Evolutionary conservation across 106 monocot genomes (phyloP).

Genomic region (Phalaenopsis equestris): DNA sequence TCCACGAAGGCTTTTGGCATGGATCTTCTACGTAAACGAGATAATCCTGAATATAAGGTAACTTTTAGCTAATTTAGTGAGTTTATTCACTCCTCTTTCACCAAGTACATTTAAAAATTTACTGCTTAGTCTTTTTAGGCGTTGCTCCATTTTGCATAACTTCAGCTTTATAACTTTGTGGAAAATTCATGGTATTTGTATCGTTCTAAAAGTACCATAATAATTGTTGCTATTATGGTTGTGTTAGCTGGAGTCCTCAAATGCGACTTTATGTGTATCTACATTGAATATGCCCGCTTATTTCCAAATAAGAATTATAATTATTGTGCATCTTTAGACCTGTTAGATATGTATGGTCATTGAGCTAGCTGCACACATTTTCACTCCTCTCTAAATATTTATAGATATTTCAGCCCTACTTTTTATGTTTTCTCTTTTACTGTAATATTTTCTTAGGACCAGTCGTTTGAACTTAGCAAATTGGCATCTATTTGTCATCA

Average conservation of each 20-base stretch:
- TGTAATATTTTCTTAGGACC: no score
- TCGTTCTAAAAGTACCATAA: neutral
- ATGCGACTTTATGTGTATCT: neutral
- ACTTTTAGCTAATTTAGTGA: neutral
- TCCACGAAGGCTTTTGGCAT: constrained; percentile 78
- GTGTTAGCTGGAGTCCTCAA: neutral
- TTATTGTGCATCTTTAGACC: neutral
- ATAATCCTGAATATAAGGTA: constrained; percentile 93
- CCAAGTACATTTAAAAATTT: neutral
- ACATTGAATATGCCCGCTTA: neutral
- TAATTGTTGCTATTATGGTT: neutral
- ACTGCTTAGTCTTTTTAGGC: neutral
- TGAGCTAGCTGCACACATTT: neutral
- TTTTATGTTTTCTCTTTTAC: neutral
- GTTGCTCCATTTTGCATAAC: neutral
- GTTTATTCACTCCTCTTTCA: neutral
- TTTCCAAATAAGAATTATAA: neutral
- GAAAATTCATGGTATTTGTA: neutral
- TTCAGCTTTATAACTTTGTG: neutral
- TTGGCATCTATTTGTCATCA: no score
- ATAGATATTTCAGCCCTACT: neutral
- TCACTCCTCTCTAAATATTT: neutral
- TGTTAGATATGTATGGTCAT: neutral
- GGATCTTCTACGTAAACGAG: constrained; percentile 82
- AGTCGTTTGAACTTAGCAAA: no score